Evolutionary conservation across 352 stramenopile species (phyloP).

Genomic region (Globisporangium ultimum): DNA sequence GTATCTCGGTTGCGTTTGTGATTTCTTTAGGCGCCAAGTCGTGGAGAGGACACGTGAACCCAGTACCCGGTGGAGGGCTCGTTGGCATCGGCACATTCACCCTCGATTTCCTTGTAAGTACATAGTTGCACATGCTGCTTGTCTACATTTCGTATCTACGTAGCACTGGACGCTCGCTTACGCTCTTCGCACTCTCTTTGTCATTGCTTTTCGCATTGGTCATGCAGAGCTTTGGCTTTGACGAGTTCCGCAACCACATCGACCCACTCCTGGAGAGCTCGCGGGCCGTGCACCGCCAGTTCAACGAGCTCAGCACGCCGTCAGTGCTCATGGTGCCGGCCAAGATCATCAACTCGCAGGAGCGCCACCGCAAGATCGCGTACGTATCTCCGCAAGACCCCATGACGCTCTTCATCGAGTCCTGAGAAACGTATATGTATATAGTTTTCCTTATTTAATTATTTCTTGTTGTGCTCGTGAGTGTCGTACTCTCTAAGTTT

Average conservation of each 20-base stretch:
- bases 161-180: conserved; percentile 1
- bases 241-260: conserved; percentile 72
- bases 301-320: conserved; percentile 41
- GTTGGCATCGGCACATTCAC: conserved; percentile 58
- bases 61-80: conserved; percentile 61
- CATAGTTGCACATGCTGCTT: background rate
- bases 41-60: conserved; percentile 70
- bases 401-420: conserved; percentile 62
- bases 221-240: conserved; percentile 59
- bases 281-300: conserved; percentile 45
- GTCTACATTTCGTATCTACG: background rate
- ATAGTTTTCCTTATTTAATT: background rate
- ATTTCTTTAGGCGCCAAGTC: conserved; percentile 37
- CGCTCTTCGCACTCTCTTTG: conserved; percentile 2
- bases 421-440: too few relatives aligned
- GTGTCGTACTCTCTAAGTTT: background rate
- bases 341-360: conserved; percentile 35
- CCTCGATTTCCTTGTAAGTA: conserved; percentile 52
- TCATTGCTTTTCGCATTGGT: background rate
- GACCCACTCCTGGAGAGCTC: conserved; percentile 59
- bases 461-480: background rate
- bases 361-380: conserved; percentile 28
- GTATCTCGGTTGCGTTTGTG: background rate
- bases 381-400: conserved; percentile 59
- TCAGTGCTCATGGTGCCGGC: conserved; percentile 73